These are phyloP conservation scores for Cytospora piceicola DNA, from an alignment of 2,329 filamentous ascomycete species.

Conservation along the genomic window DNA sequence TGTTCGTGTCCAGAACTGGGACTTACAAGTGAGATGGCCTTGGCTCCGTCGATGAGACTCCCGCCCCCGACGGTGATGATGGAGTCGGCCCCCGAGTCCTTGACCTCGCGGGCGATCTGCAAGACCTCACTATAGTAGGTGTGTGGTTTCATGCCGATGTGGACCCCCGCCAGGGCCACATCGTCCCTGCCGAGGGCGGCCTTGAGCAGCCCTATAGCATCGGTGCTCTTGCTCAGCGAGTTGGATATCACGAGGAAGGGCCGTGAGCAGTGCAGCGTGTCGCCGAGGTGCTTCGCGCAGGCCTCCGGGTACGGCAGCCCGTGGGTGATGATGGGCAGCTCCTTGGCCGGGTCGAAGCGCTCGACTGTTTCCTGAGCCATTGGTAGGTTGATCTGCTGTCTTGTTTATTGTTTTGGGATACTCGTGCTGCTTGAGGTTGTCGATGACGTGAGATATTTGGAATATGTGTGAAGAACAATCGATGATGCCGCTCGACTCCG, in stretches of 20 bases:
- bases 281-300: no score
- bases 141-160: constrained; percentile 32
- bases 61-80: constrained; percentile 33
- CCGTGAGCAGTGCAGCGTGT: no score
- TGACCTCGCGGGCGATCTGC: constrained; percentile 25
- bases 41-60: constrained; percentile 33
- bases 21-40: constrained; percentile 29
- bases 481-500: no score
- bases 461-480: no score
- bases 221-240: constrained; percentile 31
- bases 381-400: neutral
- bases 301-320: no score
- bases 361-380: constrained; percentile 27
- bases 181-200: constrained; percentile 15
- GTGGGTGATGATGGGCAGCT: constrained; percentile 30
- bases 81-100: constrained; percentile 26
- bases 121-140: constrained; percentile 33
- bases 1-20: neutral
- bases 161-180: constrained; percentile 26
- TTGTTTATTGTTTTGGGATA: no score
- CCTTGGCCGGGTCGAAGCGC: constrained; percentile 26
- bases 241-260: constrained; percentile 33
- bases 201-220: constrained; percentile 30
- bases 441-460: no score
- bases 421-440: no score